Conservation (phyloP, 2,329 filamentous ascomycete species). For the Beauveria brongniartii region DNA sequence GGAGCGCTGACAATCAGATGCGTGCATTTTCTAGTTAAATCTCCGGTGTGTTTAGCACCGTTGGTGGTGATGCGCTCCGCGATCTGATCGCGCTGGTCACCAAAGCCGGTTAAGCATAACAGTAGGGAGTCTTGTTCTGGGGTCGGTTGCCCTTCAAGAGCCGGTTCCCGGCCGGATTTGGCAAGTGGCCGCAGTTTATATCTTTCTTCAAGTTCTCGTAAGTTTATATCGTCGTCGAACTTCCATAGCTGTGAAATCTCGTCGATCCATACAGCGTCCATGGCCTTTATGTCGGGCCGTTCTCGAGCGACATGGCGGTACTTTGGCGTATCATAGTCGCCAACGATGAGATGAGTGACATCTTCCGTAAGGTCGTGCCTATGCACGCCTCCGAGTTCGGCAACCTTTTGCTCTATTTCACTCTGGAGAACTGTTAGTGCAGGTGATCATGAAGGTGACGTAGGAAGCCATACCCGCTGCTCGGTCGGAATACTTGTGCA, state of each 20-base stretch:
- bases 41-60: constrained; percentile 78
- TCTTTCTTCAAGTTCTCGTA: constrained; percentile 58
- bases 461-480: constrained; percentile 51
- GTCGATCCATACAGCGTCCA: constrained; percentile 78
- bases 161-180: constrained; percentile 36
- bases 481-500: constrained; percentile 80
- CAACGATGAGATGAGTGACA: constrained; percentile 89
- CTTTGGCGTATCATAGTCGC: constrained; percentile 81
- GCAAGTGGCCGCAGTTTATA: constrained; percentile 59
- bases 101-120: constrained; percentile 51
- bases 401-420: constrained; percentile 54
- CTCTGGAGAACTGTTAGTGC: constrained; percentile 25
- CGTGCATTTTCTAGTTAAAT: constrained; percentile 77
- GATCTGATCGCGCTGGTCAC: constrained; percentile 59
- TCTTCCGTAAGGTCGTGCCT: constrained; percentile 92
- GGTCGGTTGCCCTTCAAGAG: constrained; percentile 18
- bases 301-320: constrained; percentile 92
- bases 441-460: background rate
- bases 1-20: constrained; percentile 77
- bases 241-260: constrained; percentile 76
- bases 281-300: constrained; percentile 74
- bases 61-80: constrained; percentile 58
- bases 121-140: constrained; percentile 29
- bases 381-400: constrained; percentile 78
- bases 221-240: constrained; percentile 67